Evolutionary conservation across 2,329 filamentous ascomycete species (phyloP).

Genomic region (Fusarium beomiforme): DNA sequence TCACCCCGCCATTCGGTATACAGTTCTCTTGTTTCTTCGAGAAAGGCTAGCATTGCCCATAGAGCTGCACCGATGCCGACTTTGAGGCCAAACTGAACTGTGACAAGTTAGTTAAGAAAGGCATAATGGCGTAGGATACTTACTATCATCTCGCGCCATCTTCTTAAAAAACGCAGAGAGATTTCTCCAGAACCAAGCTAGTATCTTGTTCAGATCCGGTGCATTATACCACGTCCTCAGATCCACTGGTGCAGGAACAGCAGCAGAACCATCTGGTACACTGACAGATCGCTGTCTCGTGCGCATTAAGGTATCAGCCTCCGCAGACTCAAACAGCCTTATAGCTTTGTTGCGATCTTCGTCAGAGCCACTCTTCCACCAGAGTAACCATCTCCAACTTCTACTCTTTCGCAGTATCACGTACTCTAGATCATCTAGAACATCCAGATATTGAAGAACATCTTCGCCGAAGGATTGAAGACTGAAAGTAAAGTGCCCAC

Average conservation of each 20-base stretch:
- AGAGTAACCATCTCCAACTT: slow-evolving; percentile 84
- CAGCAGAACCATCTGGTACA: background rate
- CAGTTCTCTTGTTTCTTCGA: slow-evolving; percentile 77
- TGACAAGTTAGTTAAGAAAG: slow-evolving; percentile 50
- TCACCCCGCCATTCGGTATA: slow-evolving; percentile 93
- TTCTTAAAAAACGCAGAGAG: slow-evolving; percentile 51
- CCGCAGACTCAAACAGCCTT: slow-evolving; percentile 53
- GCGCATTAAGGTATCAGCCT: slow-evolving; percentile 31
- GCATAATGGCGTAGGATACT: no score
- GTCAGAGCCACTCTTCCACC: slow-evolving; percentile 65
- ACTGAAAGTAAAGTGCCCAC: slow-evolving; percentile 94
- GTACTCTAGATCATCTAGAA: slow-evolving; percentile 85
- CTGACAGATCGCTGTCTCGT: background rate
- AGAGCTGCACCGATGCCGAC: slow-evolving; percentile 89
- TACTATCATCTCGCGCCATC: slow-evolving; percentile 58
- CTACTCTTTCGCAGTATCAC: slow-evolving; percentile 68
- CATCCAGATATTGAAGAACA: slow-evolving; percentile 81
- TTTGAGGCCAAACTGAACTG: slow-evolving; percentile 81
- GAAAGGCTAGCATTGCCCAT: slow-evolving; percentile 89
- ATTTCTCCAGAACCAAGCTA: slow-evolving; percentile 33
- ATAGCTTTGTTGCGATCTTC: slow-evolving; percentile 27
- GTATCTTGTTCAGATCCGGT: slow-evolving; percentile 29
- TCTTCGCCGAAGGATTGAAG: slow-evolving; percentile 91
- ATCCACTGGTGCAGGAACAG: background rate
- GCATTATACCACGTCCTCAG: slow-evolving; percentile 18